Evolutionary conservation across 176 grass and related monocot genomes (phyloP), one percentile per base, ranked within the genome.

Genomic region (Puccinellia tenuiflora): DNA sequence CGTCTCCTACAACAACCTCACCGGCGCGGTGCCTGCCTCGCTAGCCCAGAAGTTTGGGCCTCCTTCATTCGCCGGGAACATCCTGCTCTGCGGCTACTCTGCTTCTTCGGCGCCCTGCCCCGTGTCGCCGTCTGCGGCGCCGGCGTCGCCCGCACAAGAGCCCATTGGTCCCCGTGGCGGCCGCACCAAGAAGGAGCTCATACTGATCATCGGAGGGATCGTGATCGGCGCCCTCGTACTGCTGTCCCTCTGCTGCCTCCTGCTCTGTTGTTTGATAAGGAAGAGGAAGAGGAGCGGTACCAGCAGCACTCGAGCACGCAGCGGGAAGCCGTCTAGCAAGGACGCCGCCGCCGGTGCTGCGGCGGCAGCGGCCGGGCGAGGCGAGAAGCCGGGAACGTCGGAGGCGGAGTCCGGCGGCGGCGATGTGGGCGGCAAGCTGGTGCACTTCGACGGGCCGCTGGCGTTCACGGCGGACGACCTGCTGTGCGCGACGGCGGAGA

Each of bases 1-100:
- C 63, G 87, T 92, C 3, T 92, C 91, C 5, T 74, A 90, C 57
- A 92, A 92, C 62, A 84, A 92, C 29, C 79, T 92, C 42, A 90
- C 90, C 35, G 90, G 90, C 72, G 76, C 47, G 16, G 63, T 89
- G 34, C 87, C 87, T 1, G 60, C 53, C 54, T 81, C 87, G 14
- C 76, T 85, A n/a, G 9, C 56, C 20, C 43, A 75, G 5, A 63
- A 63, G 76, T 79, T 79, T 5, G 56, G 56, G 24, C 56, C 56
- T 21, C 53, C 75, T 13, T 77, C 52, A 31, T 77, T 77, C 53
- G 53, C 53, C 21, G 52, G 52, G 0, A 77, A 77, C 53, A 42
- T 77, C 33, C 75, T 59, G 7, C 75, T 77, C 52, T 77, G 75
- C 53, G 75, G 75, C 75, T 60, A 60, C 53, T 77, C 75, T 42